Base-by-base conservation (phyloP, 495 filamentous ascomycete genomes). In the Sporormia fimetaria region DNA sequence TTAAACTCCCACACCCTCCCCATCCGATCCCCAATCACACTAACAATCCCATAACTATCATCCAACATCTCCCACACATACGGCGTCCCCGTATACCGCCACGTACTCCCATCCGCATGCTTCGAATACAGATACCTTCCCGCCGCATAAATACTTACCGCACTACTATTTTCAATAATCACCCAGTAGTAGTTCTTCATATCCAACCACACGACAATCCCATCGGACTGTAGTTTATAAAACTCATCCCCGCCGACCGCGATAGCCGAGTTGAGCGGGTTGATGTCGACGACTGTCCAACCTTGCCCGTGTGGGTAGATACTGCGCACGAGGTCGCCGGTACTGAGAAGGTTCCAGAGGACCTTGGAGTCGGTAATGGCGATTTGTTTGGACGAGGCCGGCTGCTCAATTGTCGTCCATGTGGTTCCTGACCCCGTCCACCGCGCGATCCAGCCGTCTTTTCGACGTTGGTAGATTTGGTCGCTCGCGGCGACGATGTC, bases 51-150 rank as follows among this genome's bases (percentile, higher is more conserved):
- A 14, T 1, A 12, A 14, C 3, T 11, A 2, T 8, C 23, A 29
- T 51, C 47, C 21, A 51, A 15, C 41, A 21, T 1, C 41, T 51
- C 47, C 47, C 47, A 51, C 2, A 43, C 16, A 9, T 8, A 6
- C 12, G 34, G 47, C 20, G 47, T 51, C 30, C 47, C 47, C 17
- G 47, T 51, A 36, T 45, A 51, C 29, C 47, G 34, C 47, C 47
- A 51, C 0, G 45, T 37, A 14, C 35, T 41, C 7, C 47, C 47
- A 24, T 51, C 47, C 15, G 6, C 12, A 37, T 45, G 47, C 18
- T 24, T 18, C n/a, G 28, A 33, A 27, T 44, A 51, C 23, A 51
- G 12, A 37, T 29, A 51, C 3, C 14, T 27, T 6, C 47, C 47
- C 0, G 16, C 21, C 8, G 41, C 47, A 27, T 33, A 45, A 3